phyloP scores from a whole-genome alignment of 257 asterid species.

The Thymus quinquecostatus region DNA sequence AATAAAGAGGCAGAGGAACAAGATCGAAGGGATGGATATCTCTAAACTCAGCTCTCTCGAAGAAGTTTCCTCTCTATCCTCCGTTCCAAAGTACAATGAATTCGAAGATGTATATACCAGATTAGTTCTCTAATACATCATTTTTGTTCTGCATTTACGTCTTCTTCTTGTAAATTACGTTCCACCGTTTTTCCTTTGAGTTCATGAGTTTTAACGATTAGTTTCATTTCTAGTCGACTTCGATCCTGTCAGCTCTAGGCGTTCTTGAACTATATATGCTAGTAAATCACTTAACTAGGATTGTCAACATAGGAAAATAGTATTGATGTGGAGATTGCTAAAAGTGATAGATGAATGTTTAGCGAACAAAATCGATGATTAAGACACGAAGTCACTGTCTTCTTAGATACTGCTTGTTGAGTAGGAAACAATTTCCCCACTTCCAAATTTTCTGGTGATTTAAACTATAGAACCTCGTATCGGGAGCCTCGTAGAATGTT shows the following conservation, averaged over 20 bases:
- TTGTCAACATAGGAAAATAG: neutral
- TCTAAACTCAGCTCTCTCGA: slow-evolving; percentile 30
- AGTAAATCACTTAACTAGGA: too few relatives aligned
- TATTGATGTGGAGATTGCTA: neutral
- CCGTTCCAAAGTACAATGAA: slow-evolving; percentile 13
- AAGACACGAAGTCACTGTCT: slow-evolving; percentile 5
- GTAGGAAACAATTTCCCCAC: neutral
- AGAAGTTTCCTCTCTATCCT: neutral
- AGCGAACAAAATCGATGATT: too few relatives aligned
- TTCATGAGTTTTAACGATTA: neutral
- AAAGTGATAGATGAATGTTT: neutral
- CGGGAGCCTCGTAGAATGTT: neutral
- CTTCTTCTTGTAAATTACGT: slow-evolving; percentile 17
- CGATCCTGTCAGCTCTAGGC: too few relatives aligned
- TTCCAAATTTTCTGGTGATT: slow-evolving; percentile 26
- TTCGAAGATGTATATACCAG: slow-evolving; percentile 13
- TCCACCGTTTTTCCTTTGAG: neutral
- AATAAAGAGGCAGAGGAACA: slow-evolving; percentile 96
- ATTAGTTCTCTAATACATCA: slow-evolving; percentile 19
- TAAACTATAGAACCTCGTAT: slow-evolving; percentile 13
- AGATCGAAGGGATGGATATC: slow-evolving; percentile 89
- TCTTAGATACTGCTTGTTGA: slow-evolving; percentile 1
- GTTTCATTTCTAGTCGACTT: too few relatives aligned
- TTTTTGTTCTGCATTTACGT: slow-evolving; percentile 19
- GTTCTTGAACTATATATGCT: too few relatives aligned